phyloP scores from a whole-genome alignment of 2,329 filamentous ascomycete species.

The Phaeosphaeria sp. region DNA sequence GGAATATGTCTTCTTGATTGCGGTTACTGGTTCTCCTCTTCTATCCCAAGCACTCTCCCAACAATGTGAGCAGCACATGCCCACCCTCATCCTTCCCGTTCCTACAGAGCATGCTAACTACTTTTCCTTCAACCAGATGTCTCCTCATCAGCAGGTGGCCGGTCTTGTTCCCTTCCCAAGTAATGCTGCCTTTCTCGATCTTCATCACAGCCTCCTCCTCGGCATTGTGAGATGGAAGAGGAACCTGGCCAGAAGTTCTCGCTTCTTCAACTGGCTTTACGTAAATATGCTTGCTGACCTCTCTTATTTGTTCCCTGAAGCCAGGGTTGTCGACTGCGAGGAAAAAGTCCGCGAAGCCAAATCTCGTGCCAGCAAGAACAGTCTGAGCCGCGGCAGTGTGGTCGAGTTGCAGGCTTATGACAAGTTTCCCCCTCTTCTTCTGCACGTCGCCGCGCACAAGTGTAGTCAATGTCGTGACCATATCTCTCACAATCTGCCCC shows the following conservation, averaged over 20 bases:
- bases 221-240: not conserved
- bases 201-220: conserved; percentile 6
- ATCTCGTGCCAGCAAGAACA: conserved; percentile 8
- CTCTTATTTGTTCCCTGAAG: conserved; percentile 6
- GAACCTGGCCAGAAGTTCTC: not conserved
- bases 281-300: conserved; percentile 16
- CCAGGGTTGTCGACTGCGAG: not conserved
- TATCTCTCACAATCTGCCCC: conserved; percentile 23
- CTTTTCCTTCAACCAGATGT: not conserved
- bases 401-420: conserved; percentile 18
- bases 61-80: not conserved
- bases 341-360: conserved; percentile 24
- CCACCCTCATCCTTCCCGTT: not conserved
- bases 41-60: not conserved
- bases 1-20: not conserved
- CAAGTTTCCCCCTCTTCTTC: conserved; percentile 20
- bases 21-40: not conserved
- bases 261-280: not conserved
- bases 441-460: conserved; percentile 20
- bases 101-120: not conserved
- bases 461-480: conserved; percentile 23
- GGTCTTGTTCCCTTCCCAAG: not conserved
- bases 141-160: not conserved
- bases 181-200: not conserved
- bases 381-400: conserved; percentile 16